A percentile compares a stretch with the other conserved stretches of the same genome.
These are phyloP conservation scores for Kazachstania psychrophila DNA, from an alignment of 805 yeast species.

Conservation along the genomic window DNA sequence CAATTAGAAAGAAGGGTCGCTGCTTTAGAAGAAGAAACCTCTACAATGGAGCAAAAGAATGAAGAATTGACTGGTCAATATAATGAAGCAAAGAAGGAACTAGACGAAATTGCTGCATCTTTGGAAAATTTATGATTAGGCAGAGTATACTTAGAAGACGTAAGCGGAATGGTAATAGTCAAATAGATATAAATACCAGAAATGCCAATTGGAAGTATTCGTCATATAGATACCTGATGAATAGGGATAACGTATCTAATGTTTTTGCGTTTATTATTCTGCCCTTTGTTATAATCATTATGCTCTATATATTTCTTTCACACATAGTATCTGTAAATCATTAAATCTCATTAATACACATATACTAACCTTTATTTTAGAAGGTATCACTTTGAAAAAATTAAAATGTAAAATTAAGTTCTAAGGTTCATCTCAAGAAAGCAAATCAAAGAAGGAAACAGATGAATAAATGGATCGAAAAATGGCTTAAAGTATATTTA, in stretches of 20 bases:
- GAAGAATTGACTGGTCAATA: conserved; percentile 82
- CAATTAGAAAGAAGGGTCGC: conserved; percentile 90
- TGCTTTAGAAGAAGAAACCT: conserved; percentile 86
- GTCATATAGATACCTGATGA: too few species aligned
- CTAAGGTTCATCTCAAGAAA: neutral
- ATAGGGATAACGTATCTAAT: too few species aligned
- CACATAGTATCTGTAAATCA: too few species aligned
- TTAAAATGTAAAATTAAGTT: neutral
- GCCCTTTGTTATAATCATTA: too few species aligned
- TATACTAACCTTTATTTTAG: too few species aligned
- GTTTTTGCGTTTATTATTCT: too few species aligned
- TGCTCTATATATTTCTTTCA: too few species aligned
- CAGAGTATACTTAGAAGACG: neutral
- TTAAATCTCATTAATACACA: too few species aligned
- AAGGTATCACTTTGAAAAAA: too few species aligned
- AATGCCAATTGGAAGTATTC: too few species aligned
- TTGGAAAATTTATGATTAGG: conserved; percentile 48
- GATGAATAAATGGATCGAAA: conserved; percentile 20
- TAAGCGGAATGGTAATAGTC: too few species aligned
- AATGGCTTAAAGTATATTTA: conserved; percentile 28
- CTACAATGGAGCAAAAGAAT: conserved; percentile 78
- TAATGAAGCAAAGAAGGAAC: conserved; percentile 78
- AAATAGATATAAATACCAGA: too few species aligned
- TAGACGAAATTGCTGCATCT: conserved; percentile 94
- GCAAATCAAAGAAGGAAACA: neutral